Evolutionary conservation across 2,329 filamentous ascomycete species (phyloP), one percentile per base, ranked within the genome.

Genomic region (Fusarium napiforme): DNA sequence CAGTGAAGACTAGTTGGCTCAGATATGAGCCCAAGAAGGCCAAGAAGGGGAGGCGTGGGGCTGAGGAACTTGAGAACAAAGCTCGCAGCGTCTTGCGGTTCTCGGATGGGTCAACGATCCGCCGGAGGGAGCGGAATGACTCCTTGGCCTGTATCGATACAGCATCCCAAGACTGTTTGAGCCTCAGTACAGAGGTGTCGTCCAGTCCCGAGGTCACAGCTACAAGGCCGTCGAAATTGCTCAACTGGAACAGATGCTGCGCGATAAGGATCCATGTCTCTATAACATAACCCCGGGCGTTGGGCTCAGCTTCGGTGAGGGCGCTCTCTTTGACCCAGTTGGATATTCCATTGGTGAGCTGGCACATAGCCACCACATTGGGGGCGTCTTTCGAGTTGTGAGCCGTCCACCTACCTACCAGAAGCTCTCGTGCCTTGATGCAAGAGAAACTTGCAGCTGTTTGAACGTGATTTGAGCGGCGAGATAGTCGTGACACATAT

Each of bases 91-190:
- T 42, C 40, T 23, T 42, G 9, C 14, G n/a, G 40, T 42, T 42
- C 21, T 42, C 40, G 0, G 40, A 2, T 4, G n/a, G n/a, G 0
- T 42, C 40, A 3, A 42, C 14, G 14, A 42, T 42, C 21, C 1
- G n/a, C 21, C 14, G 8, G 1, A 42, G 40, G 21, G 40, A 42
- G 40, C 7, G 14, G 15, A 42, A 42, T 2, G 5, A 42, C 40
- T 23, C 40, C 40, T 42, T 42, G 5, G 40, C 40, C n/a, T 42
- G 40, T 42, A 23, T 1, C 16, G 9, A 42, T 16, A 42, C 3
- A 42, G n/a, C 5, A 42, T 42, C 14, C 40, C 5, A 16, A 42
- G n/a, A 42, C 8, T 15, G n/a, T 23, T 15, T 23, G 4, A 42
- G 40, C 8, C 40, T 42, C 14, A 42, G n/a, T 9, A 42, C 14